phyloP scores from a whole-genome alignment of 169 alveolate genomes.

The Eimeria acervulina region DNA sequence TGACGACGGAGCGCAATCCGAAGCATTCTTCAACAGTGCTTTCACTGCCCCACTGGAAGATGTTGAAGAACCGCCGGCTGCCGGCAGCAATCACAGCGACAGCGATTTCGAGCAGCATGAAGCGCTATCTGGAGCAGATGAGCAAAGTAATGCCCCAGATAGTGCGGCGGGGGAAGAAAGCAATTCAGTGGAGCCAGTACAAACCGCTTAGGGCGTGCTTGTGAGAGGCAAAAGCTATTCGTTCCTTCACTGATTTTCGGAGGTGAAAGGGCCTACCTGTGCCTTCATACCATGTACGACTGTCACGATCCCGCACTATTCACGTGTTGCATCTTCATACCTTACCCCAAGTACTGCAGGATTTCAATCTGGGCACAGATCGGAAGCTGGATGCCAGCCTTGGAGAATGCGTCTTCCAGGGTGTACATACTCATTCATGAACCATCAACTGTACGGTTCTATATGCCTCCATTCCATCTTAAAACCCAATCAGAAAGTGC shows the following conservation, averaged over 20 bases:
- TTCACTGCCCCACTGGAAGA: neutral
- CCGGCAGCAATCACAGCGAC: neutral
- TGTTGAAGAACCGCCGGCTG: neutral
- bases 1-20: neutral
- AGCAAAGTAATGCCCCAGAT: neutral
- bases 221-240: neutral
- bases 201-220: neutral
- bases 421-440: neutral
- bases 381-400: neutral
- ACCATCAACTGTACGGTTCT: neutral
- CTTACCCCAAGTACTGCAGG: neutral
- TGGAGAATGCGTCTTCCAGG: neutral
- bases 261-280: neutral
- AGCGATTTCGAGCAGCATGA: neutral
- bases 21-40: neutral
- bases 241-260: neutral
- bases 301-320: neutral
- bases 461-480: neutral
- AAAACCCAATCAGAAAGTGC: neutral
- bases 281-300: neutral
- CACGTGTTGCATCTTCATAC: neutral
- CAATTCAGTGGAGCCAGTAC: neutral
- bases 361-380: neutral
- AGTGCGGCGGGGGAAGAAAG: neutral
- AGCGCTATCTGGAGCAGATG: neutral